Evolutionary conservation across 2,329 filamentous ascomycete species (phyloP), one percentile per base, ranked within the genome.

Genomic region (Metarhizium rileyi): DNA sequence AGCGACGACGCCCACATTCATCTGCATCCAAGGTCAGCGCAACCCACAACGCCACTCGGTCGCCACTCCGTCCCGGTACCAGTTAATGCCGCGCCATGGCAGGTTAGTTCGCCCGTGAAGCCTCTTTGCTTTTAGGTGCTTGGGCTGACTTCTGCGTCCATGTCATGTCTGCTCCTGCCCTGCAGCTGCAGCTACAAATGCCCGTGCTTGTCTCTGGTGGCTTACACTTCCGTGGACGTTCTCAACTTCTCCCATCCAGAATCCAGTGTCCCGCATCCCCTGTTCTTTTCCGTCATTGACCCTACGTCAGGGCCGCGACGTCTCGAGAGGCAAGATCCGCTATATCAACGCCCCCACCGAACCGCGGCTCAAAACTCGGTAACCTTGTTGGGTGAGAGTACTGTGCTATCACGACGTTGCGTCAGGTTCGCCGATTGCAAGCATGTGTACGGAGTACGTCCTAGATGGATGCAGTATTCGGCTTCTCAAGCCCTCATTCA

Each of bases 241-340:
- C 30, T 33, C n/a, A n/a, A n/a, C n/a, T 33, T 12, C 12, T 14
- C 30, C 16, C 30, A 33, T 33, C 30, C 30, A 10, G 10, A 28
- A 12, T 12, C n/a, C n/a, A n/a, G n/a, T n/a, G n/a, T n/a, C n/a
- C n/a, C n/a, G n/a, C 35, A 44, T 45, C 35, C 47, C 44, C 35
- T 30, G 40, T n/a, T 50, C 41, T 25, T 23, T 41, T 43, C 26
- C n/a, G 30, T 41, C 44, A 26, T 42, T 46, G 33, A 28, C 38
- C 45, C 48, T 53, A 53, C 52, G 52, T 52, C 52, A 53, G 47
- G 45, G 47, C 36, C 47, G 44, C 43, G 25, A 20, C n/a, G n/a
- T n/a, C 44, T 30, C 9, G 40, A 27, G 22, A 48, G 28, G 12
- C 28, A 30, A 30, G 47, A 28, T 33, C 27, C 41, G 36, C 36